These are phyloP conservation scores for Bathelium albidoporum DNA, from an alignment of 495 filamentous ascomycete genomes.

Conservation along the genomic window DNA sequence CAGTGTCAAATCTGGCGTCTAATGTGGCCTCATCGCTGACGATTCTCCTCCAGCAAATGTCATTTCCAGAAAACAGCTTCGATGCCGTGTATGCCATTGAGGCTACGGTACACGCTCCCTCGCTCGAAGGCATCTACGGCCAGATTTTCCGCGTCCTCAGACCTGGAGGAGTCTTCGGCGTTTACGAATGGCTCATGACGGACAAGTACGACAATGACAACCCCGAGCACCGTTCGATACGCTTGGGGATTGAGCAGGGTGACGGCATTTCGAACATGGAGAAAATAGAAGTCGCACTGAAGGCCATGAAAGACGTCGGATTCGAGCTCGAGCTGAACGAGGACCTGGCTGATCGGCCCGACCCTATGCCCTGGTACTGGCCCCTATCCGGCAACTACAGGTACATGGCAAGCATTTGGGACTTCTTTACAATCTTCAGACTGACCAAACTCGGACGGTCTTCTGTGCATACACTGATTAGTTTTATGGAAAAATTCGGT, in stretches of 20 bases:
- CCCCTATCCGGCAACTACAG: slow-evolving; percentile 73
- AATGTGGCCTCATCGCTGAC: not conserved
- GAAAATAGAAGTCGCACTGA: slow-evolving; percentile 68
- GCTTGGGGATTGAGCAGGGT: slow-evolving; percentile 91
- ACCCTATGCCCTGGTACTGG: slow-evolving; percentile 88
- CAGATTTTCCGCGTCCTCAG: slow-evolving; percentile 94
- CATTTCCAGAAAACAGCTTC: slow-evolving; percentile 81
- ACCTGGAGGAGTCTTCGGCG: slow-evolving; percentile 91
- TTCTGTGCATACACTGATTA: slow-evolving; percentile 68
- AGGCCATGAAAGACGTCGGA: slow-evolving; percentile 79
- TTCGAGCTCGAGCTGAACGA: slow-evolving; percentile 80
- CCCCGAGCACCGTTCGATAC: slow-evolving; percentile 77
- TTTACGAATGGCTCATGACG: slow-evolving; percentile 99
- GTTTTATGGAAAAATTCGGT: slow-evolving; percentile 61
- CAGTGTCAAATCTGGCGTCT: slow-evolving; percentile 13
- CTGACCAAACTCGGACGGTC: slow-evolving; percentile 83
- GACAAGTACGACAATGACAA: slow-evolving; percentile 88
- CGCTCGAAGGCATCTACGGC: slow-evolving; percentile 86
- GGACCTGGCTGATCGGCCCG: slow-evolving; percentile 75
- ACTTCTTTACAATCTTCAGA: slow-evolving; percentile 73
- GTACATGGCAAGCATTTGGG: slow-evolving; percentile 68
- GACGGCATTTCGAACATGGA: slow-evolving; percentile 99
- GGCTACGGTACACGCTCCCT: slow-evolving; percentile 91
- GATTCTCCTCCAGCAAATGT: slow-evolving; percentile 71
- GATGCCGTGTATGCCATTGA: slow-evolving; percentile 98